phyloP scores from a whole-genome alignment of 306 rosid genomes.

The Cicer pinnatifidum region DNA sequence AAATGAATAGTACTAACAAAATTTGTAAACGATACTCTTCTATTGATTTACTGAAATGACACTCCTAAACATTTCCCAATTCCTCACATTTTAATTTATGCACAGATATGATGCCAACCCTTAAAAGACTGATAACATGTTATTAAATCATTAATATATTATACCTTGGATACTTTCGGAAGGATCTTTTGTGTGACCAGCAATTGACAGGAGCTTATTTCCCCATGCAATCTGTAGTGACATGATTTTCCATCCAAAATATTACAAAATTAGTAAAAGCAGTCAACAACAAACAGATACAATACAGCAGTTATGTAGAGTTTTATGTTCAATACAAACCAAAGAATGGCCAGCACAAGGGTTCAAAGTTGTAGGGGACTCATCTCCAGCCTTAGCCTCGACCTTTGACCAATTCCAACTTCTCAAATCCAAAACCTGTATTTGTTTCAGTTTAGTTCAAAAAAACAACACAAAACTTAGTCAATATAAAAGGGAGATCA shows the following conservation, averaged over 20 bases:
- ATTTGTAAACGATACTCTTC: not conserved
- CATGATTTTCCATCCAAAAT: slow-evolving; percentile 31
- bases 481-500: slow-evolving; percentile 22
- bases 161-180: slow-evolving; percentile 81
- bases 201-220: slow-evolving; percentile 77
- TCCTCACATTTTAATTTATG: slow-evolving; percentile 6
- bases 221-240: slow-evolving; percentile 80
- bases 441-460: slow-evolving; percentile 37
- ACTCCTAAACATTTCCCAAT: slow-evolving; percentile 25
- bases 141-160: slow-evolving; percentile 2
- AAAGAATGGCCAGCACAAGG: slow-evolving; percentile 94
- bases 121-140: slow-evolving; percentile 33
- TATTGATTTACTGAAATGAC: slow-evolving; percentile 12
- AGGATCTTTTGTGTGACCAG: slow-evolving; percentile 89
- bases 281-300: slow-evolving; percentile 32
- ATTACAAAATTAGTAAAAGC: slow-evolving; percentile 35
- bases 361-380: slow-evolving; percentile 56
- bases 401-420: slow-evolving; percentile 89
- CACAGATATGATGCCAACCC: slow-evolving; percentile 36
- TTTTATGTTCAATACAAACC: slow-evolving; percentile 61
- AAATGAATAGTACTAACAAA: slow-evolving; percentile 9
- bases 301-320: slow-evolving; percentile 23
- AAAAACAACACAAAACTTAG: slow-evolving; percentile 12
- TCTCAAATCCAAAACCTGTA: slow-evolving; percentile 88
- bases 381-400: slow-evolving; percentile 63